Conservation (phyloP, 2,329 filamentous ascomycete species). For the Fusarium sp. region DNA sequence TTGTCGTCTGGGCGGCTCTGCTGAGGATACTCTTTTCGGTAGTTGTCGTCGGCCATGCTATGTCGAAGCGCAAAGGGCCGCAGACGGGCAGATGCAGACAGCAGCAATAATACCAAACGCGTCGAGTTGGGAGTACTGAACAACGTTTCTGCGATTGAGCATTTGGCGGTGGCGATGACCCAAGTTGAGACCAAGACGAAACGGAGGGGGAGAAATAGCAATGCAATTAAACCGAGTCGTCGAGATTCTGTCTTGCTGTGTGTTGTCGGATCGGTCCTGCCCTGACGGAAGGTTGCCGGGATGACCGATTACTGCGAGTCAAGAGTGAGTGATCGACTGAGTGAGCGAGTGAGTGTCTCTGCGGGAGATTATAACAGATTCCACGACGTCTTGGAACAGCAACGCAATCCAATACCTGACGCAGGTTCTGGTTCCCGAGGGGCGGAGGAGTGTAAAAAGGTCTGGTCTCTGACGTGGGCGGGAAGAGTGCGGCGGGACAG, state of each 20-base stretch:
- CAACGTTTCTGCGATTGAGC: slow-evolving; percentile 29
- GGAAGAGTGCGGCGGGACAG: slow-evolving; percentile 39
- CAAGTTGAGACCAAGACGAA: slow-evolving; percentile 4
- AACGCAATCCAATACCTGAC: slow-evolving; percentile 29
- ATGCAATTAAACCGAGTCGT: slow-evolving; percentile 20
- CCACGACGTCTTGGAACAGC: slow-evolving; percentile 38
- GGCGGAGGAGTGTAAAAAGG: slow-evolving; percentile 24
- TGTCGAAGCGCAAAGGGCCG: slow-evolving; percentile 43
- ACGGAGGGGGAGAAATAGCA: slow-evolving; percentile 6
- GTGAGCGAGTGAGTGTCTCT: slow-evolving; percentile 32
- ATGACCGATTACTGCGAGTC: slow-evolving; percentile 33
- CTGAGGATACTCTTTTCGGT: slow-evolving; percentile 51
- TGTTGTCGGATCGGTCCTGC: neutral
- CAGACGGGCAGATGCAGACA: slow-evolving; percentile 40
- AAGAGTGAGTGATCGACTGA: slow-evolving; percentile 28
- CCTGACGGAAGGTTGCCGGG: slow-evolving; percentile 20
- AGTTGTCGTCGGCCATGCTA: slow-evolving; percentile 54
- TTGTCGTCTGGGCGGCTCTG: slow-evolving; percentile 51
- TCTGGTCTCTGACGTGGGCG: slow-evolving; percentile 38
- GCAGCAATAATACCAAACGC: slow-evolving; percentile 25
- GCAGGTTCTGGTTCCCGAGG: slow-evolving; percentile 27
- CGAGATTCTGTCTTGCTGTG: slow-evolving; percentile 1
- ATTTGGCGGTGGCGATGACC: slow-evolving; percentile 31
- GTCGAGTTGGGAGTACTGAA: slow-evolving; percentile 12
- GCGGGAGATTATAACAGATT: slow-evolving; percentile 42